Evolutionary conservation across 2,329 filamentous ascomycete genomes (phyloP).

Genomic region (Aspergillus ustus): DNA sequence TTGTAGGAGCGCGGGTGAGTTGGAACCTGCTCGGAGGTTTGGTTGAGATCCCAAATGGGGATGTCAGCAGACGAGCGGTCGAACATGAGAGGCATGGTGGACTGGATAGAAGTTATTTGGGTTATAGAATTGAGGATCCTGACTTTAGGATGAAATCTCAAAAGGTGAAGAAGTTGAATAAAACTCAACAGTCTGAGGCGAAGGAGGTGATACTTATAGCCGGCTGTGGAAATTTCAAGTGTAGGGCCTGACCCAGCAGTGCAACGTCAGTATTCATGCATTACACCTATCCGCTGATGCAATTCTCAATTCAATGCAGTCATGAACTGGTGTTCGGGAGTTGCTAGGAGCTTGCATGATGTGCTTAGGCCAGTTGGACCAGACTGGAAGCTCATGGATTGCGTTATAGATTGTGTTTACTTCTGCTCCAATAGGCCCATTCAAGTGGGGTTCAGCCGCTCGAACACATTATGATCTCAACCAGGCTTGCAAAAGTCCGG

Average conservation of each 20-base stretch:
- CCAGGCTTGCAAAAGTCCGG: neutral
- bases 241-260: neutral
- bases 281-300: neutral
- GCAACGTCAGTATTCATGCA: neutral
- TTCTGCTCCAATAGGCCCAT: neutral
- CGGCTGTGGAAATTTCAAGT: neutral
- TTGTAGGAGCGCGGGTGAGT: neutral
- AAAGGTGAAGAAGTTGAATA: neutral
- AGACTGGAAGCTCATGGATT: neutral
- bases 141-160: neutral
- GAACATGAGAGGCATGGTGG: constrained; percentile 6
- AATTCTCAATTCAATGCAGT: neutral
- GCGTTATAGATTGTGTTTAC: neutral
- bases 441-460: neutral
- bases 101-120: neutral
- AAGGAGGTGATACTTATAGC: neutral
- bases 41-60: neutral
- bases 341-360: neutral
- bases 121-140: neutral
- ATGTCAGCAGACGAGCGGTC: neutral
- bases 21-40: neutral
- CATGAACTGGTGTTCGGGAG: neutral
- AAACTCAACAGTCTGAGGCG: neutral
- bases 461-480: neutral
- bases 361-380: neutral